Percentiles rank a stretch among this genome's conserved stretches.
Conservation (phyloP, 768 basidiomycete genomes). For the Leucocoprinus leucothites region DNA sequence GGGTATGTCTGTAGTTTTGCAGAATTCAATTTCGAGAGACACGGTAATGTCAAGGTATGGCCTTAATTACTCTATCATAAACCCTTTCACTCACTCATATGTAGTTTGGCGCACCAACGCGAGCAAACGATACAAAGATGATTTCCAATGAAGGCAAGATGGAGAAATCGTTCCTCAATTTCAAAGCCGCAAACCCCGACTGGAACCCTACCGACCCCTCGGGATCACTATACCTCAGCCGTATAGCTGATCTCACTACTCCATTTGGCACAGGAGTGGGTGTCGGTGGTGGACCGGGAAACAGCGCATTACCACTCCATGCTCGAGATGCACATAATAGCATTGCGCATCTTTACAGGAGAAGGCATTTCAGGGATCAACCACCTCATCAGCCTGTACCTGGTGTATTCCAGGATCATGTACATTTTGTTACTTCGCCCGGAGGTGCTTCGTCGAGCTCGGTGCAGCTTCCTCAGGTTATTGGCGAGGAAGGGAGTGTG, state of each 20-base stretch:
- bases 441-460: conserved; percentile 1
- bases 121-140: conserved; percentile 66
- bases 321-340: conserved; percentile 13
- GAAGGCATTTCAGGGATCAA: conserved; percentile 4
- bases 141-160: conserved; percentile 94
- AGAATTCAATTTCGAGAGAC: conserved; percentile 95
- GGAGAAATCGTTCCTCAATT: conserved; percentile 97
- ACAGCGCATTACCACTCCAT: conserved; percentile 8
- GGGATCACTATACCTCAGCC: conserved; percentile 85
- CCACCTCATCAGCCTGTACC: conserved; percentile 7
- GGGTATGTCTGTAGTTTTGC: conserved; percentile 98
- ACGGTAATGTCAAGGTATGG: conserved; percentile 82
- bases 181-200: conserved; percentile 94
- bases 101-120: conserved; percentile 83
- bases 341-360: conserved; percentile 14
- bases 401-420: conserved; percentile 12
- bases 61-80: background rate
- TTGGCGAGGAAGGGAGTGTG: too few relatives aligned
- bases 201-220: conserved; percentile 93
- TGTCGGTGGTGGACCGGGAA: conserved; percentile 18
- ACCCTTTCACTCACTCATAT: background rate
- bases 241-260: conserved; percentile 69
- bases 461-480: background rate
- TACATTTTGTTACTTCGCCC: conserved; percentile 32
- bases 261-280: too few relatives aligned